A percentile compares a stretch with the other conserved stretches of the same genome.
phyloP scores from a whole-genome alignment of 2,329 filamentous ascomycete genomes.

The Rhexocercosporidium sp. region DNA sequence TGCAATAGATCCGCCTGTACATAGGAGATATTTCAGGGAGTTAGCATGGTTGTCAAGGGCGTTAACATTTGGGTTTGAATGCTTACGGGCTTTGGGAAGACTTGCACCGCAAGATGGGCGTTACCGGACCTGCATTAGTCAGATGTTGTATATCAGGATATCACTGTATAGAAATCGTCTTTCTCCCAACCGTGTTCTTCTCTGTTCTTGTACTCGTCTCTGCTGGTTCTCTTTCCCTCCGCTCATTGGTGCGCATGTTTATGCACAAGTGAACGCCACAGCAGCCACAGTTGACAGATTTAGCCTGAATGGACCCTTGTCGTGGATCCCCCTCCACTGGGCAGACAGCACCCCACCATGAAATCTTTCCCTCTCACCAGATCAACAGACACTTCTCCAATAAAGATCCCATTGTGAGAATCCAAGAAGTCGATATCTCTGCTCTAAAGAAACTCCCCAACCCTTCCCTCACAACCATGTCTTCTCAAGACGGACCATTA shows the following conservation, averaged over 20 bases:
- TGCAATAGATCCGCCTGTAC: conserved; percentile 33
- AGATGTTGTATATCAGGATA: conserved; percentile 30
- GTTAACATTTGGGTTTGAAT: conserved; percentile 12
- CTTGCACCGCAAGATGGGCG: conserved; percentile 31
- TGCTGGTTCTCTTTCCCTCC: background rate
- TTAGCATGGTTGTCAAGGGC: conserved; percentile 22
- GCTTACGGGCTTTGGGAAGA: conserved; percentile 20
- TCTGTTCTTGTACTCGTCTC: background rate
- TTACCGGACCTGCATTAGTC: conserved; percentile 22
- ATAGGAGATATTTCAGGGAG: conserved; percentile 24
- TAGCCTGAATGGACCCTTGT: conserved; percentile 17
- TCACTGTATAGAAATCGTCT: conserved; percentile 17
- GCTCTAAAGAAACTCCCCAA: background rate
- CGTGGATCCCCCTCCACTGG: conserved; percentile 12
- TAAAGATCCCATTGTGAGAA: background rate
- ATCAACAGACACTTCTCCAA: conserved; percentile 4
- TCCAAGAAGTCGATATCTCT: background rate
- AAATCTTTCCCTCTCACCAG: conserved; percentile 6
- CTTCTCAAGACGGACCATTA: conserved; percentile 58
- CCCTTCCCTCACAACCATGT: conserved; percentile 40
- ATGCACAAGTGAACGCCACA: conserved; percentile 8
- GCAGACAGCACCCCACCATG: conserved; percentile 17
- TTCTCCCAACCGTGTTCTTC: background rate
- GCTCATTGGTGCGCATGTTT: conserved; percentile 33
- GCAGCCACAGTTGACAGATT: conserved; percentile 17